These are phyloP conservation scores for Lactarius evosmus DNA, from an alignment of 768 basidiomycete genomes.

Conservation along the genomic window DNA sequence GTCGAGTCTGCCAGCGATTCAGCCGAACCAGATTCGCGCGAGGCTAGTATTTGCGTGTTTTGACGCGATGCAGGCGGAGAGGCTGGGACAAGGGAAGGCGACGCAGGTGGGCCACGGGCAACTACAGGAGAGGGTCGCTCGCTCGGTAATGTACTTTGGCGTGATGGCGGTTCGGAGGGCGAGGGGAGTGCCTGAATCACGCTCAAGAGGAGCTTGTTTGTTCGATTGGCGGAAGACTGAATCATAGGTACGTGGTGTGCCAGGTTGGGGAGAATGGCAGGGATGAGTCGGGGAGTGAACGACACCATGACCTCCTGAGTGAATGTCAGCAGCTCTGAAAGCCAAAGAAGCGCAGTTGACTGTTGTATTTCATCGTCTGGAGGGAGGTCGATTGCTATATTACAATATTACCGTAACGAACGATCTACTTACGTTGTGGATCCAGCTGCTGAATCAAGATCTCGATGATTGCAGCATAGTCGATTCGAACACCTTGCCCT, in stretches of 20 bases:
- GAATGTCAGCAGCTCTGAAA: conserved; percentile 85
- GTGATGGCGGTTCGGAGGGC: conserved; percentile 49
- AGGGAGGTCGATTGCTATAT: background rate
- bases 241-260: conserved; percentile 90
- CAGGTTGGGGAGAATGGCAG: conserved; percentile 90
- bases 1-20: conserved; percentile 42
- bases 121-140: conserved; percentile 30
- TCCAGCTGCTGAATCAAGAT: conserved; percentile 87
- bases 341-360: conserved; percentile 89
- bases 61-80: conserved; percentile 49
- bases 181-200: conserved; percentile 85
- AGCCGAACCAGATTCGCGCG: conserved; percentile 48
- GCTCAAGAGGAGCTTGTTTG: conserved; percentile 78
- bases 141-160: conserved; percentile 33
- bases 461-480: conserved; percentile 89
- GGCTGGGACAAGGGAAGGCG: conserved; percentile 51
- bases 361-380: conserved; percentile 94
- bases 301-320: conserved; percentile 90
- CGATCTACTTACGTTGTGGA: conserved; percentile 55
- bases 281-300: conserved; percentile 89
- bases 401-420: background rate
- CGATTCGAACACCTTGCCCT: conserved; percentile 89
- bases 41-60: conserved; percentile 37
- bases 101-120: conserved; percentile 43
- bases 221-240: conserved; percentile 78